phyloP scores from a whole-genome alignment of 345 rosid genomes.

The Euphorbia pulcherrima region DNA sequence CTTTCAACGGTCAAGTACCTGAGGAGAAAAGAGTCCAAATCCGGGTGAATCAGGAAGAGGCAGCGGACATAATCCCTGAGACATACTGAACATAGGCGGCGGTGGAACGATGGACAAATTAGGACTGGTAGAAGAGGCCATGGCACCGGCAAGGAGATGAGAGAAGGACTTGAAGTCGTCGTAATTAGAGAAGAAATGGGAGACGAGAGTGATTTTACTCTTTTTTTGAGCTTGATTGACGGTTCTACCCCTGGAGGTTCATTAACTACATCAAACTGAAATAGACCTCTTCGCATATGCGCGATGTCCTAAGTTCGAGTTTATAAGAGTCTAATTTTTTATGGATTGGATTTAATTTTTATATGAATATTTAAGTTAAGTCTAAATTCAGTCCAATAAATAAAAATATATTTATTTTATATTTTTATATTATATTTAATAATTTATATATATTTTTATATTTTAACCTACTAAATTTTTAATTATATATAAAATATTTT shows the following conservation, averaged over 20 bases:
- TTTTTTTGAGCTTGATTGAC: not conserved
- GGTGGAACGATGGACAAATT: constrained; percentile 46
- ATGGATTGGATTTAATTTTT: too few relatives aligned
- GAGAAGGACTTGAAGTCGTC: constrained; percentile 72
- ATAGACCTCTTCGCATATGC: too few relatives aligned
- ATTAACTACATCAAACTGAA: too few relatives aligned
- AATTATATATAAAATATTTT: too few relatives aligned
- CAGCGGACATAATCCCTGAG: constrained; percentile 52
- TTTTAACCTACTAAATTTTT: too few relatives aligned
- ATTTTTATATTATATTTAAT: too few relatives aligned
- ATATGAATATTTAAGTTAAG: too few relatives aligned
- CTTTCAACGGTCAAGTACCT: constrained; percentile 32
- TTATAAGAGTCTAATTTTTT: too few relatives aligned
- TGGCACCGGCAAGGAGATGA: constrained; percentile 79
- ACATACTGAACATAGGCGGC: constrained; percentile 44
- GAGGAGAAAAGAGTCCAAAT: constrained; percentile 53
- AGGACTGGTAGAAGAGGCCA: constrained; percentile 52
- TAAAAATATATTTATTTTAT: too few relatives aligned
- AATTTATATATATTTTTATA: too few relatives aligned
- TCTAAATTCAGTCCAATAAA: too few relatives aligned
- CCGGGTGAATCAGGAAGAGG: constrained; percentile 64
- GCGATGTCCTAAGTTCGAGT: too few relatives aligned
- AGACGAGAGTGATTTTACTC: constrained; percentile 50
- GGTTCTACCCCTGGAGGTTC: not conserved
- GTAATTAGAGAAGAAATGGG: constrained; percentile 61